Evolutionary conservation across 1,284 basidiomycete genomes (phyloP).

Genomic region (Cryptococcus sp.): DNA sequence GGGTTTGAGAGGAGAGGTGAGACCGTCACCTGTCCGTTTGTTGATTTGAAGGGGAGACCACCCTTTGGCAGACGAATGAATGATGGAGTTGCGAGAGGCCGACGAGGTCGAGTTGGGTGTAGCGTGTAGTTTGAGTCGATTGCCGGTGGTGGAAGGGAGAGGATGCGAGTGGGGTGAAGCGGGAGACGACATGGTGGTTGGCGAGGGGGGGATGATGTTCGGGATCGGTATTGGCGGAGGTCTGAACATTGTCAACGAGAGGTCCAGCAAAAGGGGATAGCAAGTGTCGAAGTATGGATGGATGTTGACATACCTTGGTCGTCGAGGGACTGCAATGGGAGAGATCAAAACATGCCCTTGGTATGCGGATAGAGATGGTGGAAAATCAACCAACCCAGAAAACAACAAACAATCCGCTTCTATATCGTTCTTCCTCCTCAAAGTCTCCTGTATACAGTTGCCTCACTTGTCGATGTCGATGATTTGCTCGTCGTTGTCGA

Average conservation of each 20-base stretch:
- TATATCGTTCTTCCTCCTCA: too few relatives aligned
- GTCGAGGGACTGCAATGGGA: neutral
- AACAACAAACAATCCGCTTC: neutral
- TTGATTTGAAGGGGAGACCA: constrained; percentile 48
- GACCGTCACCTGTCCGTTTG: constrained; percentile 30
- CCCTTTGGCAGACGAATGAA: constrained; percentile 44
- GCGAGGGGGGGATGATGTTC: neutral
- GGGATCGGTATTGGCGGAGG: neutral
- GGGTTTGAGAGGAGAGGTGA: constrained; percentile 18
- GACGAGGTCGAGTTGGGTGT: constrained; percentile 13
- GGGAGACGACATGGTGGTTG: neutral
- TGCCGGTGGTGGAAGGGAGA: constrained; percentile 12
- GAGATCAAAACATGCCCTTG: constrained; percentile 2
- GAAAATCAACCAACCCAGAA: neutral
- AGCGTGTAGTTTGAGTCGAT: constrained; percentile 17
- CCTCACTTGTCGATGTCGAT: neutral
- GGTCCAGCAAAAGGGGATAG: neutral
- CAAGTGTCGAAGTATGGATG: neutral
- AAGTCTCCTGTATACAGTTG: neutral
- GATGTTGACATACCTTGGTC: neutral
- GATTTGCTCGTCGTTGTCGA: neutral
- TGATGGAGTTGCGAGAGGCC: constrained; percentile 38
- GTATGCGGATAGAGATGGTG: neutral
- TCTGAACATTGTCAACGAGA: constrained; percentile 1
- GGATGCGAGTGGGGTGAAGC: neutral